Evolutionary conservation across 257 asterid species (phyloP), one percentile per base, ranked within the genome.

Genomic region (Apocynum venetum): DNA sequence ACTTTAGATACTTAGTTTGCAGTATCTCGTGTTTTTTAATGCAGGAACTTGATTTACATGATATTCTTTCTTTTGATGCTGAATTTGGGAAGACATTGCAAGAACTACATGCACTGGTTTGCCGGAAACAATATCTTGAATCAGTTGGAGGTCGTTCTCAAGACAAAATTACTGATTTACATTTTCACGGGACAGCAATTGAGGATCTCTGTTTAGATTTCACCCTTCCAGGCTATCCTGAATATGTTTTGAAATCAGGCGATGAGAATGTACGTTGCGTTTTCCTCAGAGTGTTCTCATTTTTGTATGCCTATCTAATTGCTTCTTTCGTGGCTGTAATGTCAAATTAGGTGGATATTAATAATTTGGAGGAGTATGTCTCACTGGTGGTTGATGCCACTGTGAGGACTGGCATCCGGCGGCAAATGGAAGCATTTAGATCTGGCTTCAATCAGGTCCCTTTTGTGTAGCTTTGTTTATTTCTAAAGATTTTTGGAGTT

Each of bases 191-290:
- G 86, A 87, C 91, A 57, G 84, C 93, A 73, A 75, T 96, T 68
- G 97, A 90, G 80, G 97, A 96, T 80, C 97, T 96, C 38, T 96
- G 89, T 86, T 85, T 96, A 74, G 99, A 96, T 86, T 96, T 96
- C 87, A 88, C 97, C 19, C 89, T 92, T 81, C 99, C 99, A 17
- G 99, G 99, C 80, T 82, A 92, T 78, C 96, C 98, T 13, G 97
- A 89, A 72, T 96, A 93, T 85, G 83, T 85, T 59, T 85, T 96
- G 86, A 93, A 90, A 82, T 87, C 91, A 74, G 93, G 90, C 82
- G 77, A 86, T 73, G 89, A 86, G 64, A 91, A 86, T 78, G 99
- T 96, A 91, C 9, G 77, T 55, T 65, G 38, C 41, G 51, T 74
- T 25, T 59, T 25, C 36, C 53, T 67, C 64, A 25, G 65, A 4